A percentile compares a stretch with the other conserved stretches of the same genome.
phyloP scores from a whole-genome alignment of 2,329 filamentous ascomycete genomes.

The Talaromyces atroroseus region DNA sequence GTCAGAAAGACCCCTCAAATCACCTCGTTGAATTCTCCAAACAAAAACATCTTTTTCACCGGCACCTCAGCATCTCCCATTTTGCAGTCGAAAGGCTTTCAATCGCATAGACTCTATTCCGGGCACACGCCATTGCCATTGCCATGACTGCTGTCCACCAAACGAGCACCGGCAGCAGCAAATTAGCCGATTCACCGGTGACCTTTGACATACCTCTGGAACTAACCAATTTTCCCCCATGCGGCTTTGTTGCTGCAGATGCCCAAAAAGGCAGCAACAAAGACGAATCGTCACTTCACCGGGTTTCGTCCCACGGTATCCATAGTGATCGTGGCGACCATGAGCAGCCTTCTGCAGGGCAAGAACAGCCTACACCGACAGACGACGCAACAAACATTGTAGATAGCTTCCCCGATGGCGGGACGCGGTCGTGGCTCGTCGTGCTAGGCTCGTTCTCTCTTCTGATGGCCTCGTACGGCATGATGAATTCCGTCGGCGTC shows the following conservation, averaged over 20 bases:
- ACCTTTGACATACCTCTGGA: neutral
- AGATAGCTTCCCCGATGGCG: conserved; percentile 29
- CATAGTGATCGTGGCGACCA: neutral
- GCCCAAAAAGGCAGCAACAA: neutral
- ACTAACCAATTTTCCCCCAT: neutral
- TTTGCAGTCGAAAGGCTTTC: too few species aligned
- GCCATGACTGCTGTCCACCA: neutral
- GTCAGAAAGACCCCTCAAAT: neutral
- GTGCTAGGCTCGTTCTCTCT: conserved; percentile 34
- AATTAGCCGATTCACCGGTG: neutral
- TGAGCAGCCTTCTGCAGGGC: neutral
- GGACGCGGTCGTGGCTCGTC: conserved; percentile 31
- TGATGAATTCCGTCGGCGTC: conserved; percentile 48
- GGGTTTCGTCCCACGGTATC: neutral
- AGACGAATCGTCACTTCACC: neutral
- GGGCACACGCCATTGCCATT: neutral
- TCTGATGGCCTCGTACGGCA: conserved; percentile 39
- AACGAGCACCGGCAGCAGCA: neutral
- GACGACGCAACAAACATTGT: neutral
- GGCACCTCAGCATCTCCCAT: neutral
- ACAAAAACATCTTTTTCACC: neutral
- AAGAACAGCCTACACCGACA: neutral
- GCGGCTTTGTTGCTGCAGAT: neutral
- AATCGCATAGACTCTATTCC: too few species aligned
- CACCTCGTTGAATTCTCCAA: neutral